Conservation (phyloP, 192 early-diverging fungal genomes). For the Backusella sp. region DNA sequence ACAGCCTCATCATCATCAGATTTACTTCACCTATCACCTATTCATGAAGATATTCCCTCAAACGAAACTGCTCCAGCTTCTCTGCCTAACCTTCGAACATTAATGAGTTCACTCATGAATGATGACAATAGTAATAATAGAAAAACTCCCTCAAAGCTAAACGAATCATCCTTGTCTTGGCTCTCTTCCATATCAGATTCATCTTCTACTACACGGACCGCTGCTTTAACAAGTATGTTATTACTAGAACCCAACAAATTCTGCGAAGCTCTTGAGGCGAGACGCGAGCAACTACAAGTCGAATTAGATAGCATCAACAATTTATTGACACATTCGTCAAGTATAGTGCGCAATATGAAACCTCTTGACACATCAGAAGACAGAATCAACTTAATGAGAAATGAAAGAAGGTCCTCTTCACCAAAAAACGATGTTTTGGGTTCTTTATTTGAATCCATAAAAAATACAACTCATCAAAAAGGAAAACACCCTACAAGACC, state of each 20-base stretch:
- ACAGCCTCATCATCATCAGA: neutral
- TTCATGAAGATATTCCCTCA: neutral
- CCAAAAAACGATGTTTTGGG: neutral
- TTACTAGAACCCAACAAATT: conserved; percentile 10
- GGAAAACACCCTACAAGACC: neutral
- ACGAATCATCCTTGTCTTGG: neutral
- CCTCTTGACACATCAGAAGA: neutral
- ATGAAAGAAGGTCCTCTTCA: neutral
- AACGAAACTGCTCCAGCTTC: neutral
- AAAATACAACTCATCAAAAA: neutral
- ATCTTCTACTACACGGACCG: neutral
- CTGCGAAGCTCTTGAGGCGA: neutral
- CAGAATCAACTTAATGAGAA: neutral
- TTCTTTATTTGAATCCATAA: neutral
- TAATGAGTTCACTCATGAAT: neutral
- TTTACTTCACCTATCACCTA: conserved; percentile 10
- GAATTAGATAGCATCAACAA: conserved; percentile 14
- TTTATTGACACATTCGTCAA: conserved; percentile 10
- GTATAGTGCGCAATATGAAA: neutral
- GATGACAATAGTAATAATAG: neutral
- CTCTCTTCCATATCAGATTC: neutral
- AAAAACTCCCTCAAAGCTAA: neutral
- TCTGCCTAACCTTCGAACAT: conserved; percentile 12
- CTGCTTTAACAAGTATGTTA: conserved; percentile 8
- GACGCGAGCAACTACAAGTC: conserved; percentile 7